These are phyloP conservation scores for Daldinia sp. DNA, from an alignment of 2,329 filamentous ascomycete genomes.

Conservation along the genomic window DNA sequence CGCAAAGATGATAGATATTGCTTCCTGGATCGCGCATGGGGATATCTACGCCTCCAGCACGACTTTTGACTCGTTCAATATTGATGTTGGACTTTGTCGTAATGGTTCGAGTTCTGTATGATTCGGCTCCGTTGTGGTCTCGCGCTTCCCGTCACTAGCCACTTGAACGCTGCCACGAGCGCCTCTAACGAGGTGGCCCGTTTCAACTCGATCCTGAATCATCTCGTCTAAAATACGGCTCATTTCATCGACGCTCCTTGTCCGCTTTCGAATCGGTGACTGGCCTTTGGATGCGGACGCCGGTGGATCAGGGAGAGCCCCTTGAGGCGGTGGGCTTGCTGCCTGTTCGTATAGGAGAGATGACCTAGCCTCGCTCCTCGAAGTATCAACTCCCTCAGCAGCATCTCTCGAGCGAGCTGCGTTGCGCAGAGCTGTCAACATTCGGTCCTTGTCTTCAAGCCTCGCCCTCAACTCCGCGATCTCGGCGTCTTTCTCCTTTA, in stretches of 20 bases:
- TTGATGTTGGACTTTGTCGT: slow-evolving; percentile 52
- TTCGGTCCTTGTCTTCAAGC: slow-evolving; percentile 93
- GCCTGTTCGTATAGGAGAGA: slow-evolving; percentile 51
- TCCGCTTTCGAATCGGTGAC: slow-evolving; percentile 61
- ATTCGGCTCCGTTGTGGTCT: slow-evolving; percentile 51
- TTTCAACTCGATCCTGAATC: slow-evolving; percentile 89
- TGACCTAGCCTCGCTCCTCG: slow-evolving; percentile 48
- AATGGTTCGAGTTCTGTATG: slow-evolving; percentile 55
- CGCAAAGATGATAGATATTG: slow-evolving; percentile 50
- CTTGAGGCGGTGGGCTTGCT: slow-evolving; percentile 51
- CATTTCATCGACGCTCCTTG: slow-evolving; percentile 88
- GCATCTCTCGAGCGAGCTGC: slow-evolving; percentile 88
- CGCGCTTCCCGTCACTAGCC: slow-evolving; percentile 60
- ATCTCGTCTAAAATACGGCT: slow-evolving; percentile 94
- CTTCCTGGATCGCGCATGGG: slow-evolving; percentile 46
- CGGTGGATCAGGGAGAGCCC: slow-evolving; percentile 51
- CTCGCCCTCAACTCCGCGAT: slow-evolving; percentile 90
- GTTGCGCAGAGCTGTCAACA: slow-evolving; percentile 87
- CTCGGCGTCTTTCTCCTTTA: slow-evolving; percentile 92
- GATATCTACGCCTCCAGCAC: slow-evolving; percentile 47
- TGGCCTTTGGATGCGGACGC: slow-evolving; percentile 46
- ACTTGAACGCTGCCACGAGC: slow-evolving; percentile 75
- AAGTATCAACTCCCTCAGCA: slow-evolving; percentile 68
- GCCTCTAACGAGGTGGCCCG: slow-evolving; percentile 76
- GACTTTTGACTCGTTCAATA: slow-evolving; percentile 44